Conservation (phyloP, 306 rosid genomes). For the Vigna hirtella region DNA sequence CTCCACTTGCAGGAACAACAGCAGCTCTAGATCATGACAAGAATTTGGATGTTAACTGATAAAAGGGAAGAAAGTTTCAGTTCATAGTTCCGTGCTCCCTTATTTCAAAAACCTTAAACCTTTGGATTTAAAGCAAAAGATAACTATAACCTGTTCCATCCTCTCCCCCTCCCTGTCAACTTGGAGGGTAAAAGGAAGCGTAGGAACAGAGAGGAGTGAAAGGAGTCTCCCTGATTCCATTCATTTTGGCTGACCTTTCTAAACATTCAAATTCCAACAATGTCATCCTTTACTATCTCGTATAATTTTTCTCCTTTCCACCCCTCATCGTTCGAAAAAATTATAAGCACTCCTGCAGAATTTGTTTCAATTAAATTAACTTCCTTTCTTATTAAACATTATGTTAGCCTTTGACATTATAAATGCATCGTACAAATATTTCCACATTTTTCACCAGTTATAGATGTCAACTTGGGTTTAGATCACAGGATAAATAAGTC, state of each 20-base stretch:
- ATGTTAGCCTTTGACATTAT: not conserved
- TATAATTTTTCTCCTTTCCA: not conserved
- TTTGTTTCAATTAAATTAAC: not conserved
- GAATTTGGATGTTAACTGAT: slow-evolving; percentile 27
- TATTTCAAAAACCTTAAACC: not conserved
- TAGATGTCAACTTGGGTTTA: slow-evolving; percentile 3
- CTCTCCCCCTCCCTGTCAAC: not conserved
- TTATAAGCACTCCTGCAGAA: not conserved
- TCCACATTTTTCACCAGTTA: slow-evolving; percentile 12
- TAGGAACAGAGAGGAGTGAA: not conserved
- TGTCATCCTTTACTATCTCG: not conserved
- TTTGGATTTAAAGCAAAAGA: not conserved
- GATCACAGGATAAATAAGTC: slow-evolving; percentile 21
- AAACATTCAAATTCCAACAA: slow-evolving; percentile 11
- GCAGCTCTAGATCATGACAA: not conserved
- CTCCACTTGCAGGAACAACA: not conserved
- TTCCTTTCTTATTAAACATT: not conserved
- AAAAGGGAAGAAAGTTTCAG: not conserved
- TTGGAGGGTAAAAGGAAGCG: slow-evolving; percentile 3
- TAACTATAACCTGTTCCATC: not conserved
- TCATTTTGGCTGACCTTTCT: not conserved
- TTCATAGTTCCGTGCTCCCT: not conserved
- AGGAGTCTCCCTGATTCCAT: not conserved
- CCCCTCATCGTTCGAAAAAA: not conserved
- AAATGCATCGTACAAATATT: not conserved